Conservation (phyloP, 2,329 filamentous ascomycete species). For the Ascochyta lentis region DNA sequence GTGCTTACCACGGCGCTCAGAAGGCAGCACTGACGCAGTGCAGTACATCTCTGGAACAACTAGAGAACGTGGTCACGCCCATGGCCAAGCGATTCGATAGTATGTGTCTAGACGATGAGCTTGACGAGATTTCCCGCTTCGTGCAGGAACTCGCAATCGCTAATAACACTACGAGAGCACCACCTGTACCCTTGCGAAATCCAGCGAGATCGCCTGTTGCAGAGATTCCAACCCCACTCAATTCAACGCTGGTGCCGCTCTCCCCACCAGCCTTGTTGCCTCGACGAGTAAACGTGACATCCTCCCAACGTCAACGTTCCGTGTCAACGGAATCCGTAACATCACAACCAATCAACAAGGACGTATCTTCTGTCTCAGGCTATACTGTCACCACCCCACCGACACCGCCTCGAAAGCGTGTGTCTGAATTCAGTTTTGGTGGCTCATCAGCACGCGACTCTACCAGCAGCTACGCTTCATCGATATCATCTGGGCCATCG, state of each 20-base stretch:
- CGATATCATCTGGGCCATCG: slow-evolving; percentile 60
- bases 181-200: slow-evolving; percentile 22
- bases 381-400: neutral
- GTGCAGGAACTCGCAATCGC: slow-evolving; percentile 34
- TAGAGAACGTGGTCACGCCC: slow-evolving; percentile 39
- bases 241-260: neutral
- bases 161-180: slow-evolving; percentile 13
- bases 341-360: neutral
- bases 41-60: slow-evolving; percentile 45
- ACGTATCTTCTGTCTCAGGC: neutral
- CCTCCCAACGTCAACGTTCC: neutral
- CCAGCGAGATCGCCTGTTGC: slow-evolving; percentile 27
- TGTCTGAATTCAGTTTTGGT: slow-evolving; percentile 49
- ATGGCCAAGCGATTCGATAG: slow-evolving; percentile 44
- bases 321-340: neutral
- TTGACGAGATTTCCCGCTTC: slow-evolving; percentile 42
- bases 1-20: neutral
- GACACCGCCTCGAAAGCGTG: slow-evolving; percentile 24
- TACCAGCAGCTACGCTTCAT: slow-evolving; percentile 82
- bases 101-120: slow-evolving; percentile 37
- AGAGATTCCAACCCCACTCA: slow-evolving; percentile 10
- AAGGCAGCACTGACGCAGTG: slow-evolving; percentile 13
- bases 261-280: neutral
- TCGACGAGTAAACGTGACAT: neutral
- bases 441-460: slow-evolving; percentile 88